These are phyloP conservation scores for Pharus latifolius DNA, from an alignment of 176 grass and related monocot species.

Conservation along the genomic window DNA sequence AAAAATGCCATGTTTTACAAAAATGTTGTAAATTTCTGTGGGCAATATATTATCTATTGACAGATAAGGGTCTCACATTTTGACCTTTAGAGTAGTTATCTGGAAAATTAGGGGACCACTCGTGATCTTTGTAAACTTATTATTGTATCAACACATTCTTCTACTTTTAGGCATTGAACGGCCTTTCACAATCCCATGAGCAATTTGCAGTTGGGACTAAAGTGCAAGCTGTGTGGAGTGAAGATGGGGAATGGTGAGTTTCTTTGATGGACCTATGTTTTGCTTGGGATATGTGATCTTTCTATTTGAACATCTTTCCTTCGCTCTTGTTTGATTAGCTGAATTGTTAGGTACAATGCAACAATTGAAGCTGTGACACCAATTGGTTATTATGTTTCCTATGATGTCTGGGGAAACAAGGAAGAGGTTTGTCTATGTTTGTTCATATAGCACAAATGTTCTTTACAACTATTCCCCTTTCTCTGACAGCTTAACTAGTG, in stretches of 20 bases:
- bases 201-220: constrained; percentile 52
- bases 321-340: constrained; percentile 20
- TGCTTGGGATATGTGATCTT: neutral
- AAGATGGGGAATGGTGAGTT: constrained; percentile 76
- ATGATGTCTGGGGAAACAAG: constrained; percentile 73
- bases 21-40: too few species aligned
- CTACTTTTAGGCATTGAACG: constrained; percentile 24
- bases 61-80: too few species aligned
- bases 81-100: neutral
- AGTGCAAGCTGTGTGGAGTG: constrained; percentile 81
- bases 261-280: constrained; percentile 2
- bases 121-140: neutral
- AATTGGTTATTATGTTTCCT: constrained; percentile 80
- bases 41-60: too few species aligned
- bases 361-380: constrained; percentile 65
- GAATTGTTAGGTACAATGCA: constrained; percentile 78
- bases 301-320: neutral
- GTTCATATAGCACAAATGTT: neutral
- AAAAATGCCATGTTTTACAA: neutral
- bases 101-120: neutral
- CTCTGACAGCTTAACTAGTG: neutral
- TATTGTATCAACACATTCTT: neutral
- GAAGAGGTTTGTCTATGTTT: constrained; percentile 55
- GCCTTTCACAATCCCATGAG: constrained; percentile 26
- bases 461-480: neutral